phyloP scores from a whole-genome alignment of 108 stramenopile genomes.

The Mediolabrus comicus region DNA sequence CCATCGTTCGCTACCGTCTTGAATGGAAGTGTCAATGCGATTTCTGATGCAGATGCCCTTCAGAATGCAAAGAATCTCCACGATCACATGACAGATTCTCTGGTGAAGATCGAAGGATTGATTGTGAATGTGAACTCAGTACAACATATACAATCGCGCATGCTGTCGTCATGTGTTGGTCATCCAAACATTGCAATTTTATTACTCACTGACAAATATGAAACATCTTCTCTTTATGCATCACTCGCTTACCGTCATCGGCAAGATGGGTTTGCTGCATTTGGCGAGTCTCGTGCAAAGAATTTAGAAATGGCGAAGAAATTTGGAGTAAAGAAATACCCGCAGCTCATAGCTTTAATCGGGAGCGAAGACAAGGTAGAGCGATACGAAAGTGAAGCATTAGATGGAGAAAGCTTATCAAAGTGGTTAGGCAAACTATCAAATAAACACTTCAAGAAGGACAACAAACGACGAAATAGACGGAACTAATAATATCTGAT shows the following conservation, averaged over 20 bases:
- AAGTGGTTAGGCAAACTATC: conserved; percentile 22
- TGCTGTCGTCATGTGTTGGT: conserved; percentile 35
- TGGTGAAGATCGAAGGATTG: conserved; percentile 42
- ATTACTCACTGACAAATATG: conserved; percentile 78
- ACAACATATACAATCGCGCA: conserved; percentile 46
- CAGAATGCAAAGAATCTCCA: conserved; percentile 55
- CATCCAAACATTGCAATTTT: conserved; percentile 47
- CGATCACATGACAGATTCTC: conserved; percentile 57
- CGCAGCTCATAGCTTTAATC: conserved; percentile 55
- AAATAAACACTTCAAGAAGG: conserved; percentile 15
- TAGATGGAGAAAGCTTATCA: conserved; percentile 24
- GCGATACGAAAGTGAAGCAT: conserved; percentile 9
- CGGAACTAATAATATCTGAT: neutral
- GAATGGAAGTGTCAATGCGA: conserved; percentile 49
- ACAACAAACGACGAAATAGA: neutral
- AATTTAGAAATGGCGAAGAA: conserved; percentile 63
- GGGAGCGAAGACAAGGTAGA: conserved; percentile 17
- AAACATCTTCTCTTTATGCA: conserved; percentile 71
- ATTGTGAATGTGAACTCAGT: conserved; percentile 69
- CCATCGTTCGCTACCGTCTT: conserved; percentile 67
- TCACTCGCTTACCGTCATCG: conserved; percentile 73
- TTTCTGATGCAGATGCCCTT: conserved; percentile 12
- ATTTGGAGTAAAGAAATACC: conserved; percentile 73
- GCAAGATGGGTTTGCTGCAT: conserved; percentile 47
- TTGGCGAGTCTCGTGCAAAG: conserved; percentile 76